phyloP scores from a whole-genome alignment of 208 protist species.

The Endotrypanum monterogeii region DNA sequence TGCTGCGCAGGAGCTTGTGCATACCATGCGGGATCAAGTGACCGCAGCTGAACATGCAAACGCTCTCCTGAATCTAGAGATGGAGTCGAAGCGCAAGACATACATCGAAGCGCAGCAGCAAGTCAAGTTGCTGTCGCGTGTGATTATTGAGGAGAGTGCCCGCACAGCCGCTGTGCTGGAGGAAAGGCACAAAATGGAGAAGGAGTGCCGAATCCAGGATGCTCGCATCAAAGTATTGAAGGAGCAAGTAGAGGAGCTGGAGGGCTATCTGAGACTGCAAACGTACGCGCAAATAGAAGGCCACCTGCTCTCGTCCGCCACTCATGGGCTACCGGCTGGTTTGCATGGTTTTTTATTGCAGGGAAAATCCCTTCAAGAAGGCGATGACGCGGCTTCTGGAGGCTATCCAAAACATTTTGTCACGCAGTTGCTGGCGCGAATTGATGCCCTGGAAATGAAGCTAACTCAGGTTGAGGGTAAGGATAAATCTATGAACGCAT shows the following conservation, averaged over 20 bases:
- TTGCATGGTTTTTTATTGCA: background rate
- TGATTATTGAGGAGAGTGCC: conserved; percentile 74
- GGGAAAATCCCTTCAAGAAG: background rate
- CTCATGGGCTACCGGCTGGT: background rate
- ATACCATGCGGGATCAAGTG: conserved; percentile 76
- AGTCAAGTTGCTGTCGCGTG: conserved; percentile 66
- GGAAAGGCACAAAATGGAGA: conserved; percentile 40
- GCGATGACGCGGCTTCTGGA: background rate
- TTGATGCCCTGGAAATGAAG: conserved; percentile 44
- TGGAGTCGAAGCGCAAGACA: conserved; percentile 52
- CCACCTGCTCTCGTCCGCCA: background rate
- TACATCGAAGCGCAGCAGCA: conserved; percentile 61
- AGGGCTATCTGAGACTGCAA: conserved; percentile 48
- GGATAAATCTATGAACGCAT: background rate
- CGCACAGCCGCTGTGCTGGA: conserved; percentile 58
- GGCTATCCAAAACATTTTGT: conserved; percentile 29
- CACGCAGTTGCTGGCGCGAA: conserved; percentile 27
- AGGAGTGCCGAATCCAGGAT: conserved; percentile 65
- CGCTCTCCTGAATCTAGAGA: conserved; percentile 43
- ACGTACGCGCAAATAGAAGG: conserved; percentile 27
- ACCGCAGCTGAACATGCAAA: conserved; percentile 74
- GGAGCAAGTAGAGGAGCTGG: conserved; percentile 65
- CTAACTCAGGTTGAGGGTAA: background rate
- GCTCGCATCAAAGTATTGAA: conserved; percentile 63
- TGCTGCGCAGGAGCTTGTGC: conserved; percentile 67